Conservation (phyloP, 805 yeast genomes). For the Kurtzmaniella fragi region DNA sequence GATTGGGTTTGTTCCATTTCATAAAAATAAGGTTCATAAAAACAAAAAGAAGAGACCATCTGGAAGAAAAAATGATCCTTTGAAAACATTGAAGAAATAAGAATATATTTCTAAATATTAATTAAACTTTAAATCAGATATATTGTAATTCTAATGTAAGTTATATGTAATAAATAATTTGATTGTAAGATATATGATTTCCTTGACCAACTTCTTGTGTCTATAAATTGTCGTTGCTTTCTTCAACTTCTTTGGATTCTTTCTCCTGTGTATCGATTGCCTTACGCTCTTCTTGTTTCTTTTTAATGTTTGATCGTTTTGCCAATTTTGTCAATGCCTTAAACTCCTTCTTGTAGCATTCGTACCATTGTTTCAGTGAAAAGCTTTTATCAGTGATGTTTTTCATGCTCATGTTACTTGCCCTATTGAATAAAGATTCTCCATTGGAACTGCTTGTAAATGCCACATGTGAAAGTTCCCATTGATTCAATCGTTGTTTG, state of each 20-base stretch:
- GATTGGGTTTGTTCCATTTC: conserved; percentile 72
- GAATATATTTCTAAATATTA: background rate
- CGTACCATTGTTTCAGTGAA: conserved; percentile 40
- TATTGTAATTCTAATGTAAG: too few relatives aligned
- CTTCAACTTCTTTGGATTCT: too few relatives aligned
- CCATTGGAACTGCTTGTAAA: conserved; percentile 17
- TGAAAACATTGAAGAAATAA: conserved; percentile 40
- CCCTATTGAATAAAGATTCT: conserved; percentile 13
- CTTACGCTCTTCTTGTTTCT: background rate
- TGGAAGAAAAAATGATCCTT: conserved; percentile 55
- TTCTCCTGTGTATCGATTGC: too few relatives aligned
- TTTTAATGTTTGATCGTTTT: conserved; percentile 16
- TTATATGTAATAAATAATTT: too few relatives aligned
- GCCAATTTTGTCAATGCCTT: conserved; percentile 34
- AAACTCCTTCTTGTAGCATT: conserved; percentile 35
- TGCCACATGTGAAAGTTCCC: conserved; percentile 55
- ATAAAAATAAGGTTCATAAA: conserved; percentile 45
- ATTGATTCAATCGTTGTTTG: conserved; percentile 51
- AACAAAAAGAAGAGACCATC: conserved; percentile 30
- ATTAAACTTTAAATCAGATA: background rate
- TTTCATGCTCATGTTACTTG: conserved; percentile 17
- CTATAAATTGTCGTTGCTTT: too few relatives aligned
- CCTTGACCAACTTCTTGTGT: too few relatives aligned
- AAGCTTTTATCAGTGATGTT: conserved; percentile 43
- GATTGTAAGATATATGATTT: too few relatives aligned